phyloP scores from a whole-genome alignment of 2,329 filamentous ascomycete genomes.

The Geosmithia morbida region DNA sequence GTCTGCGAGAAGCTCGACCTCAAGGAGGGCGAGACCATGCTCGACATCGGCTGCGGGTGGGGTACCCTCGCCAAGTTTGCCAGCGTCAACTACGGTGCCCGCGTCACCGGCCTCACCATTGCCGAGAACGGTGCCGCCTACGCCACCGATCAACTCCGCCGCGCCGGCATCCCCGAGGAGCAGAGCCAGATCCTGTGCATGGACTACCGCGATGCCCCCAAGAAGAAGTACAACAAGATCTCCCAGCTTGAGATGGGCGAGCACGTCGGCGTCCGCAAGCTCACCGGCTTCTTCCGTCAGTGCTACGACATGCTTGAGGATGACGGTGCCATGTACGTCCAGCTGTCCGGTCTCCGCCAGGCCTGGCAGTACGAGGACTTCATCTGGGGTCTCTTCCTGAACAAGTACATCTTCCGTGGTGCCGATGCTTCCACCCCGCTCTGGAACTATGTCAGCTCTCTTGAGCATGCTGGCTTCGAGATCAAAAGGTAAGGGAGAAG shows the following conservation, averaged over 20 bases:
- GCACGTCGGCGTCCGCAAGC: conserved; percentile 90
- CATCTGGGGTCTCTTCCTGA: conserved; percentile 98
- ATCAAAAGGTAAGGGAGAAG: conserved; percentile 58
- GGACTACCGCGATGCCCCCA: conserved; percentile 90
- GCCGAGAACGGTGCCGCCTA: conserved; percentile 93
- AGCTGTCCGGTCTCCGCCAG: conserved; percentile 88
- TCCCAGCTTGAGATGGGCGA: conserved; percentile 98
- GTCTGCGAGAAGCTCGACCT: conserved; percentile 94
- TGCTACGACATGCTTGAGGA: conserved; percentile 93
- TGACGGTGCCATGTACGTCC: conserved; percentile 89
- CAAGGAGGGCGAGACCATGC: conserved; percentile 64
- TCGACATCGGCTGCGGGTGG: conserved; percentile 97
- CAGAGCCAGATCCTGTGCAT: conserved; percentile 90
- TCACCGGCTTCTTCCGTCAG: conserved; percentile 68
- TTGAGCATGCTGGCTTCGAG: conserved; percentile 61
- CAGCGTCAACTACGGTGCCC: conserved; percentile 77
- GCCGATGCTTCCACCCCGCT: conserved; percentile 92
- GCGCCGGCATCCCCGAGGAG: conserved; percentile 66
- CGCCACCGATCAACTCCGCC: conserved; percentile 83
- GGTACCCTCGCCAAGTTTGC: conserved; percentile 86
- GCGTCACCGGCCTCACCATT: conserved; percentile 80
- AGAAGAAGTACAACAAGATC: conserved; percentile 71
- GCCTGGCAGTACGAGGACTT: conserved; percentile 97
- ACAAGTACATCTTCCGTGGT: conserved; percentile 97
- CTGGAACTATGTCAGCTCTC: conserved; percentile 69